Evolutionary conservation across 805 yeast species (phyloP), one percentile per base, ranked within the genome.

Genomic region (Nakazawaea laoshanensis): DNA sequence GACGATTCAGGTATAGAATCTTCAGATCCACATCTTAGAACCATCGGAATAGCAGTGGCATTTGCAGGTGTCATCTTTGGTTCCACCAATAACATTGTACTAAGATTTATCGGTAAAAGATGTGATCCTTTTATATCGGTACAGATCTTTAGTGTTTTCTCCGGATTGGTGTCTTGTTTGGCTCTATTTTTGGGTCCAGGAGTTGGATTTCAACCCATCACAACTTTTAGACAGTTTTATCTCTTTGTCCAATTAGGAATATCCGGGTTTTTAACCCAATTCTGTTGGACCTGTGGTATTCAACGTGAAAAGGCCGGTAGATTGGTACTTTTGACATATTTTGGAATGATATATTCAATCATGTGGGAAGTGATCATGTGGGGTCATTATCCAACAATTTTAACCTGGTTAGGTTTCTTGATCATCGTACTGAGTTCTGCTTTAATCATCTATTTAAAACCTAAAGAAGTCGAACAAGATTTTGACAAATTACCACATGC

Each of bases 221-320:
- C 41, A 19, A 36, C 35, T 14, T 28, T 27, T 4, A 36, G 22
- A 17, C 69, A 65, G 45, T 60, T 65, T 67, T 40, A 48, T 19
- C 47, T 64, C 19, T 63, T 65, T 39, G 28, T 42, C 4, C 41
- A 55, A 18, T 59, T 65, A 38, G 70, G 70, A 9, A 37, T 63
- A 9, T 50, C 65, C 7, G 70, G 70, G 2, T 65, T 65, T 42
- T 51, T 63, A 36, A 63, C 62, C 63, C 70, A 65, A 40, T 64
- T 63, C 45, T 56, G 56, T 13, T 52, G 64, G 38, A 61, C 70
- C 2, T 67, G 66, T 1, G 70, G 70, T 2, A 54, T 65, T n/a
- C 67, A 63, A 42, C 40, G 67, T 27, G 69, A 63, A 19, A 55
- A 55, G 32, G 70, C 70, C 6, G 57, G 62, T 5, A 52, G 56